Evolutionary conservation across 2,329 filamentous ascomycete genomes (phyloP).

Genomic region (Cladophialophora psammophila): DNA sequence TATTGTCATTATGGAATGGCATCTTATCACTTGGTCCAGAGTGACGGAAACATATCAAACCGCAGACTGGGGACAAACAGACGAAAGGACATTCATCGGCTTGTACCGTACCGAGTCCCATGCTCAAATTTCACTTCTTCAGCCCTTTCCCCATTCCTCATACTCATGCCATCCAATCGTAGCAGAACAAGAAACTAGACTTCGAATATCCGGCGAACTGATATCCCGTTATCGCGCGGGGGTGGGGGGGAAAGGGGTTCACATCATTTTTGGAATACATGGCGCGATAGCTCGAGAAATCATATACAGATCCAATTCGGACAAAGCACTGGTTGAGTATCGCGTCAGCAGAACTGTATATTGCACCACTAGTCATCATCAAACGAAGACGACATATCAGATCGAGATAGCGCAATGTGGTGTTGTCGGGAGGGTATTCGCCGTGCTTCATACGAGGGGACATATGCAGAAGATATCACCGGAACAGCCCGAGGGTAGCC

Average conservation of each 20-base stretch:
- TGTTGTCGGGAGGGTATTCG: not conserved
- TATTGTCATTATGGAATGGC: too few species aligned
- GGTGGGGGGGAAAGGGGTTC: not conserved
- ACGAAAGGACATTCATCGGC: too few species aligned
- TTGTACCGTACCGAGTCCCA: too few species aligned
- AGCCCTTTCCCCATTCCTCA: too few species aligned
- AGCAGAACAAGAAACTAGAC: too few species aligned
- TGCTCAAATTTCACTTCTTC: too few species aligned
- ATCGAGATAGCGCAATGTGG: not conserved
- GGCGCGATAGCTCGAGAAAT: not conserved
- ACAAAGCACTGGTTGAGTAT: not conserved
- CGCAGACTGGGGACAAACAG: too few species aligned
- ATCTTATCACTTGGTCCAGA: too few species aligned
- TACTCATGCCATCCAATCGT: too few species aligned
- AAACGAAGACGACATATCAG: not conserved
- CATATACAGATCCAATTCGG: not conserved
- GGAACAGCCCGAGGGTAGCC: too few species aligned
- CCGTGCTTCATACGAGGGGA: not conserved
- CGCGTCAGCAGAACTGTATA: conserved; percentile 2
- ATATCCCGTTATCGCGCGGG: not conserved
- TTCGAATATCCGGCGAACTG: not conserved
- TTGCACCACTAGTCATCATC: not conserved
- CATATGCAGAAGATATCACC: not conserved
- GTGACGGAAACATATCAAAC: too few species aligned
- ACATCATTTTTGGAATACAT: conserved; percentile 8